Conservation (phyloP, 345 rosid genomes). For the Euclidium syriacum region DNA sequence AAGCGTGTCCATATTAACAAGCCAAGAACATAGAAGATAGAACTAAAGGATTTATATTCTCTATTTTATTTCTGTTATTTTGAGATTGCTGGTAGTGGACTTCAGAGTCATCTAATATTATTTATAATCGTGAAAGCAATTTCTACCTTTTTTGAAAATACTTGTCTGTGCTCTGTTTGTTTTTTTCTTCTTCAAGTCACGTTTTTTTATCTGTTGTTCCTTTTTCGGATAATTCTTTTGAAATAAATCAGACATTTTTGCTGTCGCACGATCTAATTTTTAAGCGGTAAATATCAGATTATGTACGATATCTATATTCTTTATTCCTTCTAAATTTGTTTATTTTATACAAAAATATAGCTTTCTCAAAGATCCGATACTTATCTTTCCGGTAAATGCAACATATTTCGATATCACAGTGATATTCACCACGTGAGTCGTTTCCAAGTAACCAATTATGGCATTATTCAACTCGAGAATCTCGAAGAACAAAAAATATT, state of each 20-base stretch:
- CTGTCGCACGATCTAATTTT: background rate
- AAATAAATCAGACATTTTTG: background rate
- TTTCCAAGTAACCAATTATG: background rate
- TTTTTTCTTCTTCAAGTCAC: background rate
- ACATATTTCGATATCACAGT: background rate
- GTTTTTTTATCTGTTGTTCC: background rate
- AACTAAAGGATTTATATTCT: too few species aligned
- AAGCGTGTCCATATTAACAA: conserved; percentile 6
- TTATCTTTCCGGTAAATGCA: background rate
- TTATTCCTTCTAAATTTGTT: background rate
- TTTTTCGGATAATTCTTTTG: background rate
- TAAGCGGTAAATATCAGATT: background rate
- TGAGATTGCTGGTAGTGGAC: conserved; percentile 14
- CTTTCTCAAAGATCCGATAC: background rate
- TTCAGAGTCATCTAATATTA: conserved; percentile 7
- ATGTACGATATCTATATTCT: conserved; percentile 4
- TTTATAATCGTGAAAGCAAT: background rate
- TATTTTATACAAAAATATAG: background rate
- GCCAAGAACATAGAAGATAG: background rate
- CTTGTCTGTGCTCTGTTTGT: background rate
- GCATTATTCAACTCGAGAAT: background rate
- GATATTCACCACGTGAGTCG: conserved; percentile 12
- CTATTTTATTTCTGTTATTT: background rate
- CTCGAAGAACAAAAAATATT: background rate
- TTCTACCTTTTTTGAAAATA: background rate